Percentiles rank a stretch among this genome's conserved stretches.
Evolutionary conservation across 352 stramenopile species (phyloP).

Genomic region (Pythium folliculosum): DNA sequence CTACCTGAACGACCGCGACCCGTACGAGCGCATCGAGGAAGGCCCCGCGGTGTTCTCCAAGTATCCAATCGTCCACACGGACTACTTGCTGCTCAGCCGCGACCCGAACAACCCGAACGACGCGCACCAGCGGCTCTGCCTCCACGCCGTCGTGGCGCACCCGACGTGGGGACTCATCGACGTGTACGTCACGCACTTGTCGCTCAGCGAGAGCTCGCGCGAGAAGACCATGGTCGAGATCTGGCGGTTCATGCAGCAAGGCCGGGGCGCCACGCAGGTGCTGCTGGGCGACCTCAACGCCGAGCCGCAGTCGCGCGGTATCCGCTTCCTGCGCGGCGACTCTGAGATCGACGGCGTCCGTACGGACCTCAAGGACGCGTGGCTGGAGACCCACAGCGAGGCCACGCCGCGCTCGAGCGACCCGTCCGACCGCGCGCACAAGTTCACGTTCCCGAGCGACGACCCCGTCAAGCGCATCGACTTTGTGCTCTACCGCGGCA

Average conservation of each 20-base stretch:
- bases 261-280: conserved; percentile 66
- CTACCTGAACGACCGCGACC: conserved; percentile 61
- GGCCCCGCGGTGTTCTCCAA: conserved; percentile 81
- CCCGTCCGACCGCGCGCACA: conserved; percentile 39
- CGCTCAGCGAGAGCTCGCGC: conserved; percentile 70
- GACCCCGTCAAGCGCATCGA: conserved; percentile 88
- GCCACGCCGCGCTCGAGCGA: conserved; percentile 55
- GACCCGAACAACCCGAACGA: conserved; percentile 85
- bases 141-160: conserved; percentile 74
- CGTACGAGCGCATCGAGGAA: conserved; percentile 84
- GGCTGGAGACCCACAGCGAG: conserved; percentile 65
- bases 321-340: conserved; percentile 78
- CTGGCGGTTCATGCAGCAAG: conserved; percentile 75
- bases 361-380: conserved; percentile 81
- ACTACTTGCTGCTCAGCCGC: conserved; percentile 81
- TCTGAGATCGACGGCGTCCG: conserved; percentile 44
- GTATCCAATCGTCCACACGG: conserved; percentile 73
- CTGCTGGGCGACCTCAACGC: conserved; percentile 87
- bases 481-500: conserved; percentile 74
- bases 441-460: conserved; percentile 88
- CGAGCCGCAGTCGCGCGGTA: conserved; percentile 78
- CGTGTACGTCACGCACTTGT: conserved; percentile 88
- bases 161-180: conserved; percentile 70
- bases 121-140: conserved; percentile 79
- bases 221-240: conserved; percentile 83